A percentile compares a stretch with the other conserved stretches of the same genome.
phyloP scores from a whole-genome alignment of 2,329 filamentous ascomycete species.

The Kalmusia sp. region DNA sequence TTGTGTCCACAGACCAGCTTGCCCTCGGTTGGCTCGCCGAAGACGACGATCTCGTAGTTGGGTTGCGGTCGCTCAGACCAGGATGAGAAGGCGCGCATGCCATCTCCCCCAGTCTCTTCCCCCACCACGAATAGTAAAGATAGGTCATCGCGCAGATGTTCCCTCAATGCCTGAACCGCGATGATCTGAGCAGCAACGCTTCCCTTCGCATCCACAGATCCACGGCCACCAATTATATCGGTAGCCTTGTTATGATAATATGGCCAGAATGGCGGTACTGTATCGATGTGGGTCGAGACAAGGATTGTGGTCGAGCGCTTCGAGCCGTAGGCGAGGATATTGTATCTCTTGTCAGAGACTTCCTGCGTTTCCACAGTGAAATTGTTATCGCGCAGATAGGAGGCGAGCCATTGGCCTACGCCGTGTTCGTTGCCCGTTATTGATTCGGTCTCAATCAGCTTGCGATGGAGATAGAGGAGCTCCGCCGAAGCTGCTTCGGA shows the following conservation, averaged over 20 bases:
- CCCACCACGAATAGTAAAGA: slow-evolving; percentile 73
- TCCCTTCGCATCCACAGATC: slow-evolving; percentile 69
- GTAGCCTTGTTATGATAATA: slow-evolving; percentile 63
- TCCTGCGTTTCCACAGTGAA: slow-evolving; percentile 70
- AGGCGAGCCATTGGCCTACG: slow-evolving; percentile 72
- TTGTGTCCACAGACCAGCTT: slow-evolving; percentile 93
- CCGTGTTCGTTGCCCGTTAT: slow-evolving; percentile 72
- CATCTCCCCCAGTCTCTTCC: slow-evolving; percentile 81
- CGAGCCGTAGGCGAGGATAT: slow-evolving; percentile 73
- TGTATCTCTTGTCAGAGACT: slow-evolving; percentile 66
- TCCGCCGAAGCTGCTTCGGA: slow-evolving; percentile 41
- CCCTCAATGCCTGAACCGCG: slow-evolving; percentile 64
- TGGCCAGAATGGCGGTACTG: slow-evolving; percentile 71
- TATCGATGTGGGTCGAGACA: slow-evolving; percentile 85
- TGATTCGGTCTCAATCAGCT: slow-evolving; percentile 77
- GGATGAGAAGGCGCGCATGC: slow-evolving; percentile 68
- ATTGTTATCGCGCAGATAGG: slow-evolving; percentile 67
- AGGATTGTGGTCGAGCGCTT: slow-evolving; percentile 65
- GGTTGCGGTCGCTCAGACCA: slow-evolving; percentile 34
- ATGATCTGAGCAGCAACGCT: slow-evolving; percentile 75
- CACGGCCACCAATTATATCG: slow-evolving; percentile 70
- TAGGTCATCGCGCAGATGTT: slow-evolving; percentile 52
- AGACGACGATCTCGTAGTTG: slow-evolving; percentile 74
- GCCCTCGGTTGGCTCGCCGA: slow-evolving; percentile 91
- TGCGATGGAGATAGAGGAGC: slow-evolving; percentile 76